Conservation (phyloP, 352 stramenopile genomes). For the Globisporangium nagaii region DNA sequence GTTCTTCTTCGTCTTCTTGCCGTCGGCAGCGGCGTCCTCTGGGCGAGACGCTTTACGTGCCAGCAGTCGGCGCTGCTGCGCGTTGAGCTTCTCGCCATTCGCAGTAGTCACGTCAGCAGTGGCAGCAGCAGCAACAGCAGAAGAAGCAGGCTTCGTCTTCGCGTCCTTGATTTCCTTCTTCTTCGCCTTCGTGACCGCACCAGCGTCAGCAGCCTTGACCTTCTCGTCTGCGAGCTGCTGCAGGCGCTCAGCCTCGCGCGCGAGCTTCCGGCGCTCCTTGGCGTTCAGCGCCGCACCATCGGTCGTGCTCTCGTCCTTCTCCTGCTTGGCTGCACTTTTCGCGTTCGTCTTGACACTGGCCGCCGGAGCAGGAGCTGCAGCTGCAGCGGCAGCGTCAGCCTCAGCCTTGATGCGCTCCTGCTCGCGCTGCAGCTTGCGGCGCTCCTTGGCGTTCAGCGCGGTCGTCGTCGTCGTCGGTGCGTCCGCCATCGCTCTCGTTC, state of each 20-base stretch:
- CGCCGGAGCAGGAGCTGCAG: background rate
- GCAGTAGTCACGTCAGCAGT: background rate
- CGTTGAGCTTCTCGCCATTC: conserved; percentile 24
- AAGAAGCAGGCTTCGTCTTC: background rate
- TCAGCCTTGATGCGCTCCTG: conserved; percentile 28
- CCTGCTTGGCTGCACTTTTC: conserved; percentile 8
- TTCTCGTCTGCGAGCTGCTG: background rate
- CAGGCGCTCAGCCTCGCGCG: conserved; percentile 10
- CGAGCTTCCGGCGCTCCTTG: conserved; percentile 28
- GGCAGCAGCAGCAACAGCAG: background rate
- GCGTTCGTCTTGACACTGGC: conserved; percentile 14
- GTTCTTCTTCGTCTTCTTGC: conserved; percentile 18
- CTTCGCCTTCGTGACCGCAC: conserved; percentile 2
- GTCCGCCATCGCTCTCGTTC: background rate
- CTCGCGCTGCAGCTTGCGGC: conserved; percentile 59
- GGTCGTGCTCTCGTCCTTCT: background rate
- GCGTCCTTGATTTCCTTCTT: too few relatives aligned
- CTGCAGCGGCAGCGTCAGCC: background rate
- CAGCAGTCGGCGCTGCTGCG: conserved; percentile 50
- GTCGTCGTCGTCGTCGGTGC: background rate
- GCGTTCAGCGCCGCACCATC: conserved; percentile 23
- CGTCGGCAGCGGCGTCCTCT: conserved; percentile 13
- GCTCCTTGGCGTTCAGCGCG: conserved; percentile 74
- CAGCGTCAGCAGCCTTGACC: background rate
- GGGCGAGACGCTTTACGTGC: conserved; percentile 34